phyloP scores from a whole-genome alignment of 2,329 filamentous ascomycete genomes.

The Fusarium sublunatum region DNA sequence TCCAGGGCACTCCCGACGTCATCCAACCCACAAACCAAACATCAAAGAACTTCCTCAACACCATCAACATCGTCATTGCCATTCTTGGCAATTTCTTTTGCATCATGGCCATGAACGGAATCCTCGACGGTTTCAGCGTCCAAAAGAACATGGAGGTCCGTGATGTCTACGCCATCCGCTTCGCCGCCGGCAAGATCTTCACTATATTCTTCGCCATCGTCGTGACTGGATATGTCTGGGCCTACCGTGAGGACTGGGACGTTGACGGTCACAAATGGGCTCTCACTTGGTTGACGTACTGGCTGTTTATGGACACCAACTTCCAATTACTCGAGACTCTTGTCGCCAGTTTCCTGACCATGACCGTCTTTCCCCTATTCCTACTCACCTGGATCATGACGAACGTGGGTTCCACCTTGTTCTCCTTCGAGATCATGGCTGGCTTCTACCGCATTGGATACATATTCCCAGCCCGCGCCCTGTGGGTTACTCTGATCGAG shows the following conservation, averaged over 20 bases:
- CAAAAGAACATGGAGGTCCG: constrained; percentile 35
- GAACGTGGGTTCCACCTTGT: constrained; percentile 53
- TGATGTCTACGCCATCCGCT: constrained; percentile 44
- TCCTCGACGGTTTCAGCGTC: constrained; percentile 37
- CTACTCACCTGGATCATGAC: constrained; percentile 57
- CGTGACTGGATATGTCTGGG: constrained; percentile 57
- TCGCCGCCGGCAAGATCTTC: constrained; percentile 48
- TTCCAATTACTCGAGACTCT: constrained; percentile 55
- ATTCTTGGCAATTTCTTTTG: constrained; percentile 50
- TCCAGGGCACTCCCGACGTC: constrained; percentile 44
- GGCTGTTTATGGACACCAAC: constrained; percentile 57
- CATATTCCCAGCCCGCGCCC: constrained; percentile 50
- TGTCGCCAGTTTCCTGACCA: constrained; percentile 45
- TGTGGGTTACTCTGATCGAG: constrained; percentile 53
- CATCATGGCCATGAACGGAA: constrained; percentile 44
- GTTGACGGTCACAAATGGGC: constrained; percentile 49
- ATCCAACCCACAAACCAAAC: constrained; percentile 52
- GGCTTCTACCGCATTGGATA: constrained; percentile 56
- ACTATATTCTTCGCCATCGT: constrained; percentile 52
- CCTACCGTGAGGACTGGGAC: constrained; percentile 55
- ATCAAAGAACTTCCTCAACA: constrained; percentile 52
- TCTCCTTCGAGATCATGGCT: constrained; percentile 52
- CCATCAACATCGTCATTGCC: constrained; percentile 53
- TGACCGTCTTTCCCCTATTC: constrained; percentile 55
- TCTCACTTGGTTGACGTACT: constrained; percentile 48